Evolutionary conservation across 2,329 filamentous ascomycete genomes (phyloP).

Genomic region (Gnomoniopsis sp.): DNA sequence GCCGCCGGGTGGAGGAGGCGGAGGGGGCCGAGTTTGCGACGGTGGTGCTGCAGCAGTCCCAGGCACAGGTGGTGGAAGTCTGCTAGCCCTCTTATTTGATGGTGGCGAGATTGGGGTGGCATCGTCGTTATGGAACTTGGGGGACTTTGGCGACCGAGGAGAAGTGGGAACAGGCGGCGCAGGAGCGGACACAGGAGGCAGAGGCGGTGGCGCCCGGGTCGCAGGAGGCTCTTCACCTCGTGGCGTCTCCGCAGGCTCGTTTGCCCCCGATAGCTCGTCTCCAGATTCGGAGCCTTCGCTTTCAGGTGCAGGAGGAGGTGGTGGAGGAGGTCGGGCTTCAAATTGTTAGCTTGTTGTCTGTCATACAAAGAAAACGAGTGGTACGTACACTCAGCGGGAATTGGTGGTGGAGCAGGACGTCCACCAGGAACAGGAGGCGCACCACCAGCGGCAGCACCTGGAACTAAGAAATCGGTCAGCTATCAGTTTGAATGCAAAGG

Average conservation of each 20-base stretch:
- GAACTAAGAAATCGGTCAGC: constrained; percentile 24
- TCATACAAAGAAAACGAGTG: background rate
- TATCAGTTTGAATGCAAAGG: constrained; percentile 21
- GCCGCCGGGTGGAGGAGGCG: constrained; percentile 59
- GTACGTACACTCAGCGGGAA: constrained; percentile 60
- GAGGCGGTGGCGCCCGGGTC: constrained; percentile 37
- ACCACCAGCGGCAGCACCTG: constrained; percentile 25
- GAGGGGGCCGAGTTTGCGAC: constrained; percentile 58
- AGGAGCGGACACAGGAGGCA: constrained; percentile 42
- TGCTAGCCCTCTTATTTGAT: constrained; percentile 51
- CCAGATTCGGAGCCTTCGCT: constrained; percentile 83
- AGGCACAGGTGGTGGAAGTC: constrained; percentile 60
- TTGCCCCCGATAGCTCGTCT: constrained; percentile 70
- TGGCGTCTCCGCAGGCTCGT: constrained; percentile 40
- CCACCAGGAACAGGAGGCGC: constrained; percentile 46
- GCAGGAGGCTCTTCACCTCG: constrained; percentile 35
- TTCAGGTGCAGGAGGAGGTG: constrained; percentile 50
- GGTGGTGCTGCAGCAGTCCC: constrained; percentile 46
- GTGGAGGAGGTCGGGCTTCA: constrained; percentile 61
- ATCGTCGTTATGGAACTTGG: constrained; percentile 33
- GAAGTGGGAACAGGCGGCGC: constrained; percentile 35
- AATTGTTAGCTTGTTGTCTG: constrained; percentile 24
- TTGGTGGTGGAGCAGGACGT: constrained; percentile 53
- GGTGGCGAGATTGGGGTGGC: constrained; percentile 37
- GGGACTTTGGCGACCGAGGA: constrained; percentile 32